phyloP scores from a whole-genome alignment of 2,329 filamentous ascomycete genomes.

The Leptographium galeiforme region DNA sequence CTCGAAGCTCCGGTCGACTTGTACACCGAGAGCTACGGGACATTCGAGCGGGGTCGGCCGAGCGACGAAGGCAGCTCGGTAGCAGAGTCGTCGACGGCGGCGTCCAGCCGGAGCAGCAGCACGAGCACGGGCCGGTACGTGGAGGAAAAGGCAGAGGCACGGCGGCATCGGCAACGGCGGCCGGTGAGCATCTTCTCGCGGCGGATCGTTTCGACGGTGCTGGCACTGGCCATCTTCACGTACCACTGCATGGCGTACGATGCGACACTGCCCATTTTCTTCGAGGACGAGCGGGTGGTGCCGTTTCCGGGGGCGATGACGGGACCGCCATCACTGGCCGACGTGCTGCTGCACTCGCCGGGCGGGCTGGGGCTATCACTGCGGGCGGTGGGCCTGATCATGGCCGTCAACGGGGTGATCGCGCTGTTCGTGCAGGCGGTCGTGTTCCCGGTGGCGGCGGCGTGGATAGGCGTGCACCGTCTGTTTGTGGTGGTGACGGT shows the following conservation, averaged over 20 bases:
- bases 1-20: constrained; percentile 65
- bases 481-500: constrained; percentile 45
- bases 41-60: constrained; percentile 29
- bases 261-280: constrained; percentile 81
- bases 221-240: constrained; percentile 81
- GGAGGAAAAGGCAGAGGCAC: background rate
- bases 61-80: background rate
- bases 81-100: background rate
- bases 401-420: constrained; percentile 46
- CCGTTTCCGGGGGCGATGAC: constrained; percentile 20
- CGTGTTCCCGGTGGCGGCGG: constrained; percentile 49
- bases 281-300: constrained; percentile 56
- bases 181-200: constrained; percentile 33
- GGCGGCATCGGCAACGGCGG: constrained; percentile 6
- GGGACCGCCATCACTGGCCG: background rate
- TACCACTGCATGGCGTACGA: constrained; percentile 96
- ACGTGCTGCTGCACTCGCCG: constrained; percentile 38
- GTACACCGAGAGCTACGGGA: constrained; percentile 67
- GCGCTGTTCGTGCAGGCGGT: constrained; percentile 61
- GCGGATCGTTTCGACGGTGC: constrained; percentile 59
- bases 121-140: constrained; percentile 7
- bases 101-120: constrained; percentile 10
- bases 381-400: constrained; percentile 44
- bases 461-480: constrained; percentile 43
- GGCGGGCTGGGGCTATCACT: constrained; percentile 51